Conservation (phyloP, 2,329 filamentous ascomycete species). For the Atkinsonella hypoxylon region DNA sequence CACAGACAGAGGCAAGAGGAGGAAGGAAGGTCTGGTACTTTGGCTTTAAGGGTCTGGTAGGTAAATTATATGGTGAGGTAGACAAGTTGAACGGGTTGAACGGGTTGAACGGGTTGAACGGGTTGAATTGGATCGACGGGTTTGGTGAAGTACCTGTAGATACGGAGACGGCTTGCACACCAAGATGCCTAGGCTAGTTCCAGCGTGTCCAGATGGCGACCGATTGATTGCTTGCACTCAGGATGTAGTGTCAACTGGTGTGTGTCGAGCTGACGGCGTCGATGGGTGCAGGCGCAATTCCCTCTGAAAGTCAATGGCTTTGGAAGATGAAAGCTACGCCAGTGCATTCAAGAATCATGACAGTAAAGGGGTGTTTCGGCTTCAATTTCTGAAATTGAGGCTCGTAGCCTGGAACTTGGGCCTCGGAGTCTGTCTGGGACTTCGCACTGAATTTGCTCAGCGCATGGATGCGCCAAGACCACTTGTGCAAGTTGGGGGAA, state of each 20-base stretch:
- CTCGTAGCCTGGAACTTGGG: no score
- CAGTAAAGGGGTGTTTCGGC: no score
- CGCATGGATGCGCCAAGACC: neutral
- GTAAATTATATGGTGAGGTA: neutral
- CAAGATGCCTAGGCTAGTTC: neutral
- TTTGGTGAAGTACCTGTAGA: constrained; percentile 13
- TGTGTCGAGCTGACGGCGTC: neutral
- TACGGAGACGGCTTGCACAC: constrained; percentile 9
- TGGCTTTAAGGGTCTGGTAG: neutral
- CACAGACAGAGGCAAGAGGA: constrained; percentile 2
- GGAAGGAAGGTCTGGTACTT: neutral
- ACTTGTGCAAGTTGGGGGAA: neutral
- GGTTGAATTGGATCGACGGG: neutral
- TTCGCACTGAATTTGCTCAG: neutral
- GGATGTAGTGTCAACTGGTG: neutral
- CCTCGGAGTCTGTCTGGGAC: neutral
- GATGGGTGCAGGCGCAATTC: neutral
- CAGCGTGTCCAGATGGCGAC: neutral
- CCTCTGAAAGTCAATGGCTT: neutral
- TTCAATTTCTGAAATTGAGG: no score
- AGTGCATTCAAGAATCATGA: no score
- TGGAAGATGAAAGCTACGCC: neutral
- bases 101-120: no score
- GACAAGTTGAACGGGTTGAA: no score
- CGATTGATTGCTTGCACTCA: neutral